Conservation (phyloP, 2,329 filamentous ascomycete genomes). For the Thelonectria olida region DNA sequence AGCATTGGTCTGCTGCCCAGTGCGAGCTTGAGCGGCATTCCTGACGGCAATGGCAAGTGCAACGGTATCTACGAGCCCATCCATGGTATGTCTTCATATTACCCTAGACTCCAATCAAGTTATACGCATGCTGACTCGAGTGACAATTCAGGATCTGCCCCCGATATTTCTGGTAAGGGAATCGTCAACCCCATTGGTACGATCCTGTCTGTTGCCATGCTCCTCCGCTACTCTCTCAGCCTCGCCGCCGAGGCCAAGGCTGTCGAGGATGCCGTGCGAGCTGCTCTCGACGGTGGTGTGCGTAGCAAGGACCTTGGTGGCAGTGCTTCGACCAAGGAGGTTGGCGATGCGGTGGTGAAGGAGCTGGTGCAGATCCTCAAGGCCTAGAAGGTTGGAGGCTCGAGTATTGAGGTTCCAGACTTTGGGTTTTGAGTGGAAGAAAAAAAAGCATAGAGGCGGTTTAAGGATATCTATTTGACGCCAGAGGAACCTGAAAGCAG, state of each 20-base stretch:
- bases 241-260: conserved; percentile 79
- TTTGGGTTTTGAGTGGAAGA: conserved; percentile 9
- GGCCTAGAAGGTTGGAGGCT: conserved; percentile 31
- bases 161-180: conserved; percentile 85
- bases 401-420: background rate
- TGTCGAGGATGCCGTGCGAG: conserved; percentile 83
- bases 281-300: conserved; percentile 80
- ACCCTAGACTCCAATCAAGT: background rate
- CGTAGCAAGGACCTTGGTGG: conserved; percentile 89
- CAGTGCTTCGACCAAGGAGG: conserved; percentile 73
- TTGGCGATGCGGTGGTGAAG: conserved; percentile 77
- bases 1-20: conserved; percentile 88
- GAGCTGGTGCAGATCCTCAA: conserved; percentile 77
- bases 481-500: background rate
- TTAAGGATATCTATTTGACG: background rate
- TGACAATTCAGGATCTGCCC: conserved; percentile 30
- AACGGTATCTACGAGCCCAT: conserved; percentile 99
- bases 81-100: conserved; percentile 69
- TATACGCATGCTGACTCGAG: conserved; percentile 1
- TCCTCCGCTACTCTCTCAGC: conserved; percentile 91
- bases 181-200: conserved; percentile 91
- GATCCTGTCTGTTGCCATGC: conserved; percentile 92
- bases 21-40: conserved; percentile 86
- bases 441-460: background rate
- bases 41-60: conserved; percentile 83